A percentile compares a stretch with the other conserved stretches of the same genome.
These are phyloP conservation scores for Exsudoporus frostii DNA, from an alignment of 768 basidiomycete species.

Conservation along the genomic window DNA sequence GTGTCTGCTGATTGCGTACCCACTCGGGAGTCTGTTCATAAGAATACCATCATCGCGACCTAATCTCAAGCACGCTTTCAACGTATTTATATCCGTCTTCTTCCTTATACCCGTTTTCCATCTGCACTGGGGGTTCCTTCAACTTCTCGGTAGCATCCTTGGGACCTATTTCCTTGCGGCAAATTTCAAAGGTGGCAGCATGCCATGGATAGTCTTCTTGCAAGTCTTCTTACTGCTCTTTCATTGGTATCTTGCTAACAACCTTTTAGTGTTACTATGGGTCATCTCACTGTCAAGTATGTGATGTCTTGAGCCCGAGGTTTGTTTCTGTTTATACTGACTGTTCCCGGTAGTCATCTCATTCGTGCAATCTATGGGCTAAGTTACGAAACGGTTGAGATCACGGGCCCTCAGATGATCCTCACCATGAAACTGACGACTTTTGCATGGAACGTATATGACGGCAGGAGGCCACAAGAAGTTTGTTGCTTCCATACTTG, in stretches of 20 bases:
- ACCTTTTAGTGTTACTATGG: constrained; percentile 71
- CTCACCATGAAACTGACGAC: constrained; percentile 95
- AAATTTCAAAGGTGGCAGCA: constrained; percentile 51
- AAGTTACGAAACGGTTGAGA: constrained; percentile 78
- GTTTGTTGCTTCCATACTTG: constrained; percentile 38
- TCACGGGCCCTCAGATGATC: constrained; percentile 95
- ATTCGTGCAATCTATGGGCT: constrained; percentile 60
- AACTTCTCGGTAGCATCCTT: constrained; percentile 68
- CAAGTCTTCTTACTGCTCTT: constrained; percentile 33
- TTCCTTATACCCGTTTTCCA: constrained; percentile 77
- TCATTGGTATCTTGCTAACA: background rate
- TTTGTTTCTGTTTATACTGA: background rate
- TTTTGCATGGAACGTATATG: constrained; percentile 96
- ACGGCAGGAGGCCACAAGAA: constrained; percentile 71
- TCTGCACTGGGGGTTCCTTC: constrained; percentile 67
- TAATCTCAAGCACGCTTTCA: constrained; percentile 76
- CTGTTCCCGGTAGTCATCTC: constrained; percentile 49
- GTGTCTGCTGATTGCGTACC: constrained; percentile 84
- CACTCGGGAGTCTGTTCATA: constrained; percentile 87
- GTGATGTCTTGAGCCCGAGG: constrained; percentile 23
- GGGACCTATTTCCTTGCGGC: constrained; percentile 74
- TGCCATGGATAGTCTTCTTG: constrained; percentile 93
- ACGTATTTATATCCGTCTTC: constrained; percentile 63
- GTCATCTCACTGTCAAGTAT: constrained; percentile 87
- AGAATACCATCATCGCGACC: constrained; percentile 69